Base-by-base conservation (phyloP, 768 basidiomycete genomes). In the Panellus pusillus region DNA sequence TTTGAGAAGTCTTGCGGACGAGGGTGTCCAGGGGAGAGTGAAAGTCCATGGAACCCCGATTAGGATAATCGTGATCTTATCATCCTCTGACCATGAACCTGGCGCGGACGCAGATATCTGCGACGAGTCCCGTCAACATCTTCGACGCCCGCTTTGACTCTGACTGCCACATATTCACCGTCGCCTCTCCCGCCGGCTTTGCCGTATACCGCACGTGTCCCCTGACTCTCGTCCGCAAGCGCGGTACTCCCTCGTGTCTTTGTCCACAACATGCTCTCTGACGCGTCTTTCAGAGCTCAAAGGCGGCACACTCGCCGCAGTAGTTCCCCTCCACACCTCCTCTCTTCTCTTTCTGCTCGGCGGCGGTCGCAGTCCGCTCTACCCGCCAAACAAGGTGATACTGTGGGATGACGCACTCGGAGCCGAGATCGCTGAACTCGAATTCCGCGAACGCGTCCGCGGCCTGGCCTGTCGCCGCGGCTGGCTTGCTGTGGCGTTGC, bases 381-480 rank as follows among this genome's bases (percentile, higher is more conserved):
- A 93, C 70, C 89, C 93, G 27, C 89, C 88, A 27, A 95, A 95
- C 72, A 95, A 96, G 73, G 89, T 94, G 49, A 78, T 95, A 59
- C 68, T 96, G 48, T 95, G 91, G 91, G 89, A 95, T 69, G 92
- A 92, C 70, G 79, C 78, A 3, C 71, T 80, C 4, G 82, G 82
- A n/a, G 73, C 74, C 55, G 89, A 93, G 66, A 87, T 92, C 44
- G 91, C 89, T 35, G 91, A 94, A 68, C 79, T 95, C 54, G 92
- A 94, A 71, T 95, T 96, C 65, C 79, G 89, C 63, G 93, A 93
- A 70, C 77, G 79, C 53, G 91, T 93, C 1, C 78, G 89, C 52
- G 91, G 91, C 0, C 69, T 93, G 44, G 85, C 86, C 4, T 91
- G 89, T 65, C 75, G 91, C 55, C 78, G 91, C 29, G 89, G 88